These are phyloP conservation scores for Neonectria magnoliae DNA, from an alignment of 2,329 filamentous ascomycete species.

Conservation along the genomic window DNA sequence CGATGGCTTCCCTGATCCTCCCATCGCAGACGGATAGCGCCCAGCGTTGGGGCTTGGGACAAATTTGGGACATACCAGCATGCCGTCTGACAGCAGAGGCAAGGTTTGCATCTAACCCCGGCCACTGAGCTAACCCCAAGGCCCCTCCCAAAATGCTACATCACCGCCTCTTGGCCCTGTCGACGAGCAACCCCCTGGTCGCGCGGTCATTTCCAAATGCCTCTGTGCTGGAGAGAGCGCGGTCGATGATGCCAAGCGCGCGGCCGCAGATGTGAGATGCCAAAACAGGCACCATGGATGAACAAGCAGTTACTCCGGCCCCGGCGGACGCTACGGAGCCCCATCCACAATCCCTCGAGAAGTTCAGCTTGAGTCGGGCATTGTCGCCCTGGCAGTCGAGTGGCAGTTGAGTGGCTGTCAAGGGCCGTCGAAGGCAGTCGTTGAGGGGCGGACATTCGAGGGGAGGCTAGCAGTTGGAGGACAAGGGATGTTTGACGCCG, in stretches of 20 bases:
- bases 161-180: slow-evolving; percentile 32
- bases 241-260: slow-evolving; percentile 31
- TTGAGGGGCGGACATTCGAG: slow-evolving; percentile 20
- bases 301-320: slow-evolving; percentile 27
- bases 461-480: slow-evolving; percentile 23
- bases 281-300: slow-evolving; percentile 26
- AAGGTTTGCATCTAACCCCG: slow-evolving; percentile 19
- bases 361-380: slow-evolving; percentile 25
- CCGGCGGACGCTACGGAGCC: slow-evolving; percentile 19
- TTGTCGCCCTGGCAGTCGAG: slow-evolving; percentile 1
- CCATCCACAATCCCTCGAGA: slow-evolving; percentile 21
- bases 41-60: background rate
- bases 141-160: slow-evolving; percentile 21
- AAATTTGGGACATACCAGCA: slow-evolving; percentile 5
- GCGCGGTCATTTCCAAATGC: slow-evolving; percentile 26
- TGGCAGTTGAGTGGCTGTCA: slow-evolving; percentile 15
- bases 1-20: background rate
- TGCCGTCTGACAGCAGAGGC: slow-evolving; percentile 15
- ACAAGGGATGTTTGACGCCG: slow-evolving; percentile 25
- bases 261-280: slow-evolving; percentile 30
- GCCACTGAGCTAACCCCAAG: slow-evolving; percentile 6
- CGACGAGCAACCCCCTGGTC: slow-evolving; percentile 35
- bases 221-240: slow-evolving; percentile 16
- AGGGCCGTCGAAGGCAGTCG: slow-evolving; percentile 2
- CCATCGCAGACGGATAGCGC: background rate